Base-by-base conservation (phyloP, 129 eudicot genomes). In the Flaveria trinervia region DNA sequence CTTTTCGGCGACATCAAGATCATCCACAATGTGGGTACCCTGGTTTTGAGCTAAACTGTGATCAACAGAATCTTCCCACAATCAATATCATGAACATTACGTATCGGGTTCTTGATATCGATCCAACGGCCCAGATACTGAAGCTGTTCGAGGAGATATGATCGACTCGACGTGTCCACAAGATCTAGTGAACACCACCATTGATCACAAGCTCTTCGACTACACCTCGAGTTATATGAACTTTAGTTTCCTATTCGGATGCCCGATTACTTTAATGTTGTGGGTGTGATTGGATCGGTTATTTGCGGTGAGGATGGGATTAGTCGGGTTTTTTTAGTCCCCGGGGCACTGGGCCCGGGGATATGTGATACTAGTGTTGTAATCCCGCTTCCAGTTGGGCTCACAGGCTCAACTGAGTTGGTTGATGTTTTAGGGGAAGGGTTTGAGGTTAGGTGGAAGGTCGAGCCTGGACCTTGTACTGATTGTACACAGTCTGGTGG, bases 11-110 rank as follows among this genome's bases (percentile, higher is more conserved):
- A 5, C 20, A 16, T 23, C 50, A 57, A 4, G 83, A 84, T 77
- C 92, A 92, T 7, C 43, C 60, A 46, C 54, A 80, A 39, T 89
- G 96, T 30, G 96, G 96, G 45, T 78, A 87, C 77, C 92, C 92
- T 1, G 84, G 83, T 44, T 83, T 89, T 15, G 88, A 74, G 18
- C 88, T 89, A 65, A 65, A 59, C 13, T 87, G 96, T 55, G 71
- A 79, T 18, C 41, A 55, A 33, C 18, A 22, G 44, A 68, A 65
- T 49, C 45, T 39, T 0, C 79, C 86, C 1, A 82, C 74, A 0
- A 82, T 89, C 17, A 70, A 80, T 3, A 86, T 86, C 69, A 77
- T 12, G 72, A 73, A 76, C 69, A 50, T 82, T 51, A 81, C 43
- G 5, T 89, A 78, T 65, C 79, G 71, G 2, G 82, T 87, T 28